Evolutionary conservation across 2,329 filamentous ascomycete genomes (phyloP), one percentile per base, ranked within the genome.

Genomic region (Rosellinia necatrix): DNA sequence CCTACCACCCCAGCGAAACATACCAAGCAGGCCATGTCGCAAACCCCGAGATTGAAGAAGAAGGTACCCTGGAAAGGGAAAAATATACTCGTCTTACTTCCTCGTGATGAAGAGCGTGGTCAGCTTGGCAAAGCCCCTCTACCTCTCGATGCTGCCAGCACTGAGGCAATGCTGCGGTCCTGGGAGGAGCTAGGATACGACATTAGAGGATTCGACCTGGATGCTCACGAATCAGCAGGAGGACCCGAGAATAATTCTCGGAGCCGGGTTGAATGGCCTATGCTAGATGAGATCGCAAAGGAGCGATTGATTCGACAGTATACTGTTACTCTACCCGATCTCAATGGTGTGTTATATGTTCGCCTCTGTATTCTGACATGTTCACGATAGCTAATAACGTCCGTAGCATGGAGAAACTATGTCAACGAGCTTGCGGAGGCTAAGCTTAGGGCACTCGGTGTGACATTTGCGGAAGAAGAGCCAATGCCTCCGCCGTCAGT

Each of bases 401-500:
- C n/a, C 46, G n/a, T 53, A 80, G 80, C 81, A 1, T 86, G 83
- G 83, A 88, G 91, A 67, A 79, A 85, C 22, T 96, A 97, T 72
- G 89, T 92, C 56, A 83, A 89, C 51, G 87, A 89, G 63, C 78
- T 97, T 30, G 86, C 90, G 64, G 94, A 99, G 75, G 91, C 93
- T 58, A 99, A 97, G 75, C 80, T 99, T 49, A 87, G 92, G 59
- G 92, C 93, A 47, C 81, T 99, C 52, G 94, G 94, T 62, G 94
- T 97, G 10, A 92, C 86, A 15, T 81, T 90, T 58, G 90, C 86
- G 30, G 86, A 88, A 44, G 88, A 91, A 5, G 90, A 94, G 48
- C 84, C 86, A 9, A 75, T 76, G 24, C 75, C 82, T 58, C 74
- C 80, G 49, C 76, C 82, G 37, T 84, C 85, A 3, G 80, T 88